Conservation (phyloP, 305 asterid genomes). For the Fraxinus angustifolia region DNA sequence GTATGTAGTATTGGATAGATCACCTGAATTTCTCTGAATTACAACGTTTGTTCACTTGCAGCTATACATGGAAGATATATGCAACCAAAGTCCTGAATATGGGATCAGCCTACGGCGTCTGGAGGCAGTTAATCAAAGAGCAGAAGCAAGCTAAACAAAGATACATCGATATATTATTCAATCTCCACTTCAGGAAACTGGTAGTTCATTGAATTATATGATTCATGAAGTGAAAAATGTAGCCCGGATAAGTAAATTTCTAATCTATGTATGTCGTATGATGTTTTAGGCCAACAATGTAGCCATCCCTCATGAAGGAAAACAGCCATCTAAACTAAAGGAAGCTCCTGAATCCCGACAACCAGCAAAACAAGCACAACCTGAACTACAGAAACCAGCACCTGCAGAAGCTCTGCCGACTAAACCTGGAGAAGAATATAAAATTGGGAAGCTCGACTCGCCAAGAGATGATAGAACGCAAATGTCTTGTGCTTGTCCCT, state of each 20-base stretch:
- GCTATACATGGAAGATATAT: slow-evolving; percentile 84
- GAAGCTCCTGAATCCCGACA: neutral
- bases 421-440: slow-evolving; percentile 14
- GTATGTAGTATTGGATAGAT: neutral
- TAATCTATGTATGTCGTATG: neutral
- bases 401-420: slow-evolving; percentile 23
- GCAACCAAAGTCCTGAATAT: slow-evolving; percentile 72
- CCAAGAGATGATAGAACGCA: slow-evolving; percentile 20
- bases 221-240: neutral
- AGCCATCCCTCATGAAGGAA: slow-evolving; percentile 34
- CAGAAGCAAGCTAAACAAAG: slow-evolving; percentile 60
- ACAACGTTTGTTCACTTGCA: slow-evolving; percentile 23
- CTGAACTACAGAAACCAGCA: slow-evolving; percentile 17
- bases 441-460: neutral
- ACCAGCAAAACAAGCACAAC: slow-evolving; percentile 16
- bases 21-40: neutral
- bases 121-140: slow-evolving; percentile 55
- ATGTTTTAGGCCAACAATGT: slow-evolving; percentile 45
- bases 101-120: slow-evolving; percentile 66
- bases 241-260: neutral
- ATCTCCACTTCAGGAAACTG: slow-evolving; percentile 63
- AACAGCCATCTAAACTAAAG: slow-evolving; percentile 16
- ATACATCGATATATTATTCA: slow-evolving; percentile 63
- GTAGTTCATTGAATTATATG: slow-evolving; percentile 26
- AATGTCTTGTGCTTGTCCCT: slow-evolving; percentile 34